Evolutionary conservation across 441 rosid species (phyloP), one percentile per base, ranked within the genome.

Genomic region (Corymbia citriodora): DNA sequence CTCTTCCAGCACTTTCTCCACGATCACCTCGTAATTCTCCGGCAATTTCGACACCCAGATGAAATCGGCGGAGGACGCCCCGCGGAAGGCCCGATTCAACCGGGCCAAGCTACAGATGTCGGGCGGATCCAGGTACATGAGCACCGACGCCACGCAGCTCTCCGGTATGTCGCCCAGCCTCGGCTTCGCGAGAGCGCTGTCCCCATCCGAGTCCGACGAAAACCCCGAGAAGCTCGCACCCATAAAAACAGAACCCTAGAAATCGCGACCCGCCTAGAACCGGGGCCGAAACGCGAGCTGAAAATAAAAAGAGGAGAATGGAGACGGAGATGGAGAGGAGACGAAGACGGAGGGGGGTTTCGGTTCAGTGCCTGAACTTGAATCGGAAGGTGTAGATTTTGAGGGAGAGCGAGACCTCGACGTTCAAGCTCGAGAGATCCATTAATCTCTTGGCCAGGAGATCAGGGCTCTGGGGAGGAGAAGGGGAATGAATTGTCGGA

Each of bases 51-150:
- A 90, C 29, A 96, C 98, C 99, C 99, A 97, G 9, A 97, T 94
- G 91, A 97, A 97, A 94, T 97, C 97, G 83, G 99, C 99, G 53
- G 95, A 95, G 18, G 99, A 97, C 55, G 98, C 98, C 4, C 95
- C 95, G 61, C 94, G 96, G 89, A 97, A 97, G 11, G 96, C 91
- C 79, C 94, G 92, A 90, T 95, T 96, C 90, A 97, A 90, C 57
- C 93, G 93, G 49, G 99, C 96, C 85, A 97, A 91, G 83, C 92
- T 90, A 86, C 97, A 96, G 79, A 97, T 97, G 93, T 96, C 97
- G 48, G 95, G 92, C 48, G 99, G 98, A 91, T 97, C 96, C 91
- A 97, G 92, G 89, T 87, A 87, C 87, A 92, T 94, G 90, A 97
- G 92, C 31, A 97, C 95, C 85, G 95, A 91, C 12, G 99, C 99